Percentiles rank a stretch among this genome's conserved stretches.
These are phyloP conservation scores for Aspergillus sp. DNA, from an alignment of 2,329 filamentous ascomycete species.

Conservation along the genomic window DNA sequence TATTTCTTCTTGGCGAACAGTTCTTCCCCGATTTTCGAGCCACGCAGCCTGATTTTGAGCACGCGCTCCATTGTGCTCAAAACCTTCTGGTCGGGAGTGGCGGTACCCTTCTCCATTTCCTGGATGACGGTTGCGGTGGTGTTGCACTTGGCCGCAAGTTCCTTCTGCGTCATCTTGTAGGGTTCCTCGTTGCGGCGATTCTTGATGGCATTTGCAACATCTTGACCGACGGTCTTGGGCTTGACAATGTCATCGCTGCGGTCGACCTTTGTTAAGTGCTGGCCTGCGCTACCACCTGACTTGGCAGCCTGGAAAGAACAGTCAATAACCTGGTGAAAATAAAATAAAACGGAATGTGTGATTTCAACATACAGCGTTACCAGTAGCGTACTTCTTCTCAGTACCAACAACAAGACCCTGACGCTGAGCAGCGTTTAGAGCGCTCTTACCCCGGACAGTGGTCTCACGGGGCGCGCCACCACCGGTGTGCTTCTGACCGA, in stretches of 20 bases:
- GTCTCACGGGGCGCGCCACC: constrained; percentile 67
- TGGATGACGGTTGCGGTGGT: constrained; percentile 72
- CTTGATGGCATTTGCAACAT: constrained; percentile 76
- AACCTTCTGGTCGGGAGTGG: constrained; percentile 75
- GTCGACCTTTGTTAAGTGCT: constrained; percentile 96
- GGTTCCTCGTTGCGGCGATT: constrained; percentile 71
- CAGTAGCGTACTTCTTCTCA: constrained; percentile 81
- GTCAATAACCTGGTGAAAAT: constrained; percentile 9
- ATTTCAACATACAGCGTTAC: constrained; percentile 67
- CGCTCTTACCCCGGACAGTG: constrained; percentile 74
- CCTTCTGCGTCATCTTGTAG: constrained; percentile 95
- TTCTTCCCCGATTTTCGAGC: constrained; percentile 75
- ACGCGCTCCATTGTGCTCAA: constrained; percentile 70
- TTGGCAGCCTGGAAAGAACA: constrained; percentile 32
- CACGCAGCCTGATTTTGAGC: constrained; percentile 81
- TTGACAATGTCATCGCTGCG: constrained; percentile 96
- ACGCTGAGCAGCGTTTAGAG: constrained; percentile 84
- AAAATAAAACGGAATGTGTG: constrained; percentile 14
- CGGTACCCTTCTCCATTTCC: constrained; percentile 77
- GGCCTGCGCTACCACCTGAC: constrained; percentile 62
- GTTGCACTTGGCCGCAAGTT: constrained; percentile 80
- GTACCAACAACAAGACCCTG: constrained; percentile 68
- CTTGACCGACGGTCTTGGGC: constrained; percentile 79
- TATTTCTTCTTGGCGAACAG: constrained; percentile 72
- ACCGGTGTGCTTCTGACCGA: constrained; percentile 75